A percentile compares a stretch with the other conserved stretches of the same genome.
These are phyloP conservation scores for Papiliotrema fonsecae DNA, from an alignment of 1,284 basidiomycete species.

Conservation along the genomic window DNA sequence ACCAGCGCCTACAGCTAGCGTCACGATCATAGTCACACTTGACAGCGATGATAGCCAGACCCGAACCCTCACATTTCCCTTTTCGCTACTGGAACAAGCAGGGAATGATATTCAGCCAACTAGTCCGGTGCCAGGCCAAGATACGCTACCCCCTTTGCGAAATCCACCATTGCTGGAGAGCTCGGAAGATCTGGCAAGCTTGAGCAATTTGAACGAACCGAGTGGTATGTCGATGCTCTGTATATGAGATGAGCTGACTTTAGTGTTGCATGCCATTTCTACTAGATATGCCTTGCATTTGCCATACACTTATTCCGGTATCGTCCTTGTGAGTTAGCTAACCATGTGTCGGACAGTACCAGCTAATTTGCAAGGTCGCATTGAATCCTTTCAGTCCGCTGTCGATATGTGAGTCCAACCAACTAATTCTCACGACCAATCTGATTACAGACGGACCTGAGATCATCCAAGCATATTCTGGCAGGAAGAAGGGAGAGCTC, in stretches of 20 bases:
- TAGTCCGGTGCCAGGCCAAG: slow-evolving; percentile 23
- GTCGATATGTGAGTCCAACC: slow-evolving; percentile 57
- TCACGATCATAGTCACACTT: slow-evolving; percentile 32
- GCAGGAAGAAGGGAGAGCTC: slow-evolving; percentile 84
- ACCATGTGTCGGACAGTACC: background rate
- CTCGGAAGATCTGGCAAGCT: slow-evolving; percentile 93
- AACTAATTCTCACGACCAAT: background rate
- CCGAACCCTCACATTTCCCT: slow-evolving; percentile 38
- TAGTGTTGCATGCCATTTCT: slow-evolving; percentile 92
- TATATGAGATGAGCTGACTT: slow-evolving; percentile 1
- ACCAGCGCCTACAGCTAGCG: slow-evolving; percentile 19
- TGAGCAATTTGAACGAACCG: slow-evolving; percentile 97
- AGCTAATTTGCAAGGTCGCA: slow-evolving; percentile 60
- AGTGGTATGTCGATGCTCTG: slow-evolving; percentile 59
- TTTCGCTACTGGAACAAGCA: slow-evolving; percentile 28
- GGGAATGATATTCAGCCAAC: slow-evolving; percentile 20
- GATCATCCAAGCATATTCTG: slow-evolving; percentile 96
- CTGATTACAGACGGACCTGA: slow-evolving; percentile 67
- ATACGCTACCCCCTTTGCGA: slow-evolving; percentile 76
- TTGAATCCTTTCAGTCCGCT: slow-evolving; percentile 97
- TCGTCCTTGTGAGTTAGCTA: slow-evolving; percentile 51
- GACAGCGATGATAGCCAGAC: slow-evolving; percentile 22
- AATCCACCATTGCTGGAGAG: slow-evolving; percentile 96
- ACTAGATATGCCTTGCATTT: slow-evolving; percentile 95
- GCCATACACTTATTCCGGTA: slow-evolving; percentile 98